Percentiles rank a stretch among this genome's conserved stretches.
Conservation (phyloP, 257 asterid genomes). For the Nicotiana obtusifolia region DNA sequence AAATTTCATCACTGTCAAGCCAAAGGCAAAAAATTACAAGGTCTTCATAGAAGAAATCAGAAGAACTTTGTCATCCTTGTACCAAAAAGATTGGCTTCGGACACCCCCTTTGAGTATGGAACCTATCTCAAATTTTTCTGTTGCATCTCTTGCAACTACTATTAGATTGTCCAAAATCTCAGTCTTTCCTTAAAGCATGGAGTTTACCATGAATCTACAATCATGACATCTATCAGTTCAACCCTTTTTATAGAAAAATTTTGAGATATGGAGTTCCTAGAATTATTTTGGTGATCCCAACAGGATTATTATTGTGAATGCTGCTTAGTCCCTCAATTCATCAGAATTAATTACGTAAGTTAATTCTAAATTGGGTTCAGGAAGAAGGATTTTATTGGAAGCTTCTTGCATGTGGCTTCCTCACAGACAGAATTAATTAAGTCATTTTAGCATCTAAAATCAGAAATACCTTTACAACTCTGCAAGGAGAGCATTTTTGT, state of each 20-base stretch:
- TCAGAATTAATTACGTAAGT: neutral
- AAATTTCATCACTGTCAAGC: neutral
- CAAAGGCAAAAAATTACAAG: neutral
- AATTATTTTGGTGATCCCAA: neutral
- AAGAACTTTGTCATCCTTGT: neutral
- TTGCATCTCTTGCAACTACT: neutral
- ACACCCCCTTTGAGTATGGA: neutral
- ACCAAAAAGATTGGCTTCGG: neutral
- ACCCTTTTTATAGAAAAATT: neutral
- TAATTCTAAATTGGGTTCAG: neutral
- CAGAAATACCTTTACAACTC: neutral
- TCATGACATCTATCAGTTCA: neutral
- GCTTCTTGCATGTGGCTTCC: neutral
- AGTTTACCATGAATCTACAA: neutral
- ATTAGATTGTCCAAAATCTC: neutral
- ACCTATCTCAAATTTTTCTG: neutral
- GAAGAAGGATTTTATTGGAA: neutral
- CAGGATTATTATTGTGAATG: neutral
- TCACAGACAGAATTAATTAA: neutral
- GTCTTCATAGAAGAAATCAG: no score
- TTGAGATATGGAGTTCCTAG: neutral
- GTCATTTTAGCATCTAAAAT: neutral
- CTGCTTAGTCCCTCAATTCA: neutral
- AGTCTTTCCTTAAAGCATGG: neutral
- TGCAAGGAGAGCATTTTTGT: neutral